Percentiles rank a stretch among this genome's conserved stretches.
These are phyloP conservation scores for Avena insularis DNA, from an alignment of 176 grass and related monocot genomes.

Conservation along the genomic window DNA sequence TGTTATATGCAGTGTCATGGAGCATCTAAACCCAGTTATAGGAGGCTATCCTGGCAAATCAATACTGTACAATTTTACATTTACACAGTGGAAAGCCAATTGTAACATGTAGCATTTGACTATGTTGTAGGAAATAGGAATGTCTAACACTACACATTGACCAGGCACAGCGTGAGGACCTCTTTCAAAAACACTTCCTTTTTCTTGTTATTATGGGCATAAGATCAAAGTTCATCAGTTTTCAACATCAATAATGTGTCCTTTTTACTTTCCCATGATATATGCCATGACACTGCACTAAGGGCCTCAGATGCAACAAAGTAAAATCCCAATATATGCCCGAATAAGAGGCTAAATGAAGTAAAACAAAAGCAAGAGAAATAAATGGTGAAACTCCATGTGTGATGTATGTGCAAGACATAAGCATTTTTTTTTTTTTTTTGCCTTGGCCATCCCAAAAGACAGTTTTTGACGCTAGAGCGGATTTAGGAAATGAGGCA, in stretches of 20 bases:
- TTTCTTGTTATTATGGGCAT: not conserved
- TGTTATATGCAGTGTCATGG: not conserved
- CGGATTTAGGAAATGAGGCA: not conserved
- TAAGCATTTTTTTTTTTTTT: constrained; percentile 1
- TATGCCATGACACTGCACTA: not conserved
- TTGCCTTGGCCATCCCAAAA: constrained; percentile 13
- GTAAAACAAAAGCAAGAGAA: not conserved
- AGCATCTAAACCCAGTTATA: not conserved
- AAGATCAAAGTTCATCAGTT: constrained; percentile 17
- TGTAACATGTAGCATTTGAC: constrained; percentile 7
- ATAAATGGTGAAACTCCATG: not conserved
- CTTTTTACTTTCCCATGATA: not conserved
- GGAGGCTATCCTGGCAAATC: not conserved
- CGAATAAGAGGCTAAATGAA: not conserved
- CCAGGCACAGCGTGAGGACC: constrained; percentile 1
- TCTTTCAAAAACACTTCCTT: not conserved
- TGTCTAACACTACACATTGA: not conserved
- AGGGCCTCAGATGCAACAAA: not conserved
- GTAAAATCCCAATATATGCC: not conserved
- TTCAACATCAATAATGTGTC: not conserved
- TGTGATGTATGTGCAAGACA: constrained; percentile 19
- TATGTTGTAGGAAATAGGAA: constrained; percentile 18
- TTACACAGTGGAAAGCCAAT: not conserved
- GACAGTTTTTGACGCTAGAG: not conserved
- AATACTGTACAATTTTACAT: constrained; percentile 24